A percentile compares a stretch with the other conserved stretches of the same genome.
Conservation (phyloP, 225 moss, liverwort and hornwort species). For the Rhytidiadelphus loreus region DNA sequence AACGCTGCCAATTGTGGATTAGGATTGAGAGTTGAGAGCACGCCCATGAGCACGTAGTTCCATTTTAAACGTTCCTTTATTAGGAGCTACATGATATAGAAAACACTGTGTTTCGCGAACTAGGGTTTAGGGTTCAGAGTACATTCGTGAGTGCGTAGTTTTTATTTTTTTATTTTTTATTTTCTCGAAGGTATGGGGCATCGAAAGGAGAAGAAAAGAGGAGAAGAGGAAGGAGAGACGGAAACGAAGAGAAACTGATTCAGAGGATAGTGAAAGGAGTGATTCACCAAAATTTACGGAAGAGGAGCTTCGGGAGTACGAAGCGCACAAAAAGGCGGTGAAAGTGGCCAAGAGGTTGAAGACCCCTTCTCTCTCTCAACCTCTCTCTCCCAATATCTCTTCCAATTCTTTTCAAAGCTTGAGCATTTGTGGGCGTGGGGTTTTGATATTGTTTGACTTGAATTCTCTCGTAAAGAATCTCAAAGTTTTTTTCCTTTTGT, state of each 20-base stretch:
- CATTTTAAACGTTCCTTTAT: neutral
- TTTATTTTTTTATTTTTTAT: neutral
- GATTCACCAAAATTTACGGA: slow-evolving; percentile 34
- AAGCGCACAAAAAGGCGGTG: slow-evolving; percentile 59
- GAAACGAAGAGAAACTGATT: slow-evolving; percentile 1
- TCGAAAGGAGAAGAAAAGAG: no score
- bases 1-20: no score
- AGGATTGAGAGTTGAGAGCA: no score
- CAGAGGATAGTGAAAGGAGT: slow-evolving; percentile 17
- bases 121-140: neutral
- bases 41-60: no score
- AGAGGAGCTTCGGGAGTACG: slow-evolving; percentile 37
- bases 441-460: neutral
- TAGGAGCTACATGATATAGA: no score
- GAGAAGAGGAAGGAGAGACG: slow-evolving; percentile 24
- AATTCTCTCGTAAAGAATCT: neutral
- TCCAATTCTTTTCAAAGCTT: no score
- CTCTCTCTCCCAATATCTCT: no score
- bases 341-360: slow-evolving; percentile 89
- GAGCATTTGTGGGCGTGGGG: no score
- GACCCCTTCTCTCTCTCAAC: no score
- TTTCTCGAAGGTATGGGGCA: slow-evolving; percentile 12
- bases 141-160: neutral
- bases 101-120: neutral
- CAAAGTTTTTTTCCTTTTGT: neutral